Percentiles rank a stretch among this genome's conserved stretches.
phyloP scores from a whole-genome alignment of 1,139 yeast genomes.

The Chernovozyma aurita region DNA sequence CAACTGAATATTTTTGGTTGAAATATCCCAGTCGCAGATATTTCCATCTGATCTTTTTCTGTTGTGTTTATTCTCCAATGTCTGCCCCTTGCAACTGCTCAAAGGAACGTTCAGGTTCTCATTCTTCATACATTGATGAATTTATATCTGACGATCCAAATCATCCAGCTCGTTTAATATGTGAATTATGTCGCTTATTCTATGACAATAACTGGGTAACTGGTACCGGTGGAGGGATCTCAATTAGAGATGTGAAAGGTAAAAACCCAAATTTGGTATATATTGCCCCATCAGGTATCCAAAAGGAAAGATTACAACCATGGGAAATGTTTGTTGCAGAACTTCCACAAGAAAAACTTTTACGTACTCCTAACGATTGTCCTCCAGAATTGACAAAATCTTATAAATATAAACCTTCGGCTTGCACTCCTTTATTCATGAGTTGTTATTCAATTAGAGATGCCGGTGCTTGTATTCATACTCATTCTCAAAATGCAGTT shows the following conservation, averaged over 20 bases:
- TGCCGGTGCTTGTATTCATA: conserved; percentile 93
- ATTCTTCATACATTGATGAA: conserved; percentile 7
- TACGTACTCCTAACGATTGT: conserved; percentile 54
- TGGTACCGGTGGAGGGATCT: conserved; percentile 95
- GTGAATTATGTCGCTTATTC: conserved; percentile 74
- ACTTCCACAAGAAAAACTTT: conserved; percentile 46
- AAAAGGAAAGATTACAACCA: conserved; percentile 83
- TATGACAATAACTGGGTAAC: conserved; percentile 88
- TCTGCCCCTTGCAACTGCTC: conserved; percentile 17
- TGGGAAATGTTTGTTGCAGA: conserved; percentile 79
- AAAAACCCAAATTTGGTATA: conserved; percentile 49
- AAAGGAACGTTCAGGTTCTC: conserved; percentile 9
- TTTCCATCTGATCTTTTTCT: too few relatives aligned
- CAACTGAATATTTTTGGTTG: too few relatives aligned
- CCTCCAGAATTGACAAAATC: conserved; percentile 35
- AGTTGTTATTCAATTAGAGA: conserved; percentile 67
- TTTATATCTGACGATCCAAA: conserved; percentile 36
- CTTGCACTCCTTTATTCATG: conserved; percentile 86
- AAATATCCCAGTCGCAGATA: too few relatives aligned
- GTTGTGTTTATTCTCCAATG: too few relatives aligned
- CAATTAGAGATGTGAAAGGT: conserved; percentile 59
- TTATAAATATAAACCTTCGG: conserved; percentile 72
- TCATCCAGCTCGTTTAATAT: conserved; percentile 84
- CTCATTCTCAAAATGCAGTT: conserved; percentile 89
- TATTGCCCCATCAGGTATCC: conserved; percentile 93